A percentile compares a stretch with the other conserved stretches of the same genome.
phyloP scores from a whole-genome alignment of 2,329 filamentous ascomycete species.

The Clonostachys rosea region DNA sequence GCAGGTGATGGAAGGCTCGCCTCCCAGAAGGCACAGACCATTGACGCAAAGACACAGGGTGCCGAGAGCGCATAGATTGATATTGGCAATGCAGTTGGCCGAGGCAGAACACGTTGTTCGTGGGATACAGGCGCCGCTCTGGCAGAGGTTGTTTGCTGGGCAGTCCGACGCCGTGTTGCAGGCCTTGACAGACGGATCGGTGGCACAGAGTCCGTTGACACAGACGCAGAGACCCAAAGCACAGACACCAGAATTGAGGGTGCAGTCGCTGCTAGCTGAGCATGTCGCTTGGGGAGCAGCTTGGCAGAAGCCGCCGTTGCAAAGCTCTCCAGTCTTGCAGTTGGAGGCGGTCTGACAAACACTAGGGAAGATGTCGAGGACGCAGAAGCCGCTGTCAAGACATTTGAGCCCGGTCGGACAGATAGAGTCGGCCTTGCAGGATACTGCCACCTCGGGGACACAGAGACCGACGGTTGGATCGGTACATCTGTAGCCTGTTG shows the following conservation, averaged over 20 bases:
- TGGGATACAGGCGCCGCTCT: slow-evolving; percentile 7
- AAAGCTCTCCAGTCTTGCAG: no score
- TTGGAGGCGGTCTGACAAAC: slow-evolving; percentile 14
- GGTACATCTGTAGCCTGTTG: no score
- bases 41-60: slow-evolving; percentile 7
- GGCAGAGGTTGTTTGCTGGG: slow-evolving; percentile 1
- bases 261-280: slow-evolving; percentile 4
- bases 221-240: slow-evolving; percentile 7
- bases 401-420: neutral
- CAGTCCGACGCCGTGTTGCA: slow-evolving; percentile 5
- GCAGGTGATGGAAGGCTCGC: neutral
- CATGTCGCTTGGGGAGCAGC: neutral
- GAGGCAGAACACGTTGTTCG: neutral
- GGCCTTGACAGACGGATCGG: neutral
- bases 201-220: slow-evolving; percentile 3
- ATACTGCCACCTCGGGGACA: no score
- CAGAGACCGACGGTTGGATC: neutral
- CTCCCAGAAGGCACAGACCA: slow-evolving; percentile 5
- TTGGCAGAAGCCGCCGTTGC: neutral
- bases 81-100: slow-evolving; percentile 2
- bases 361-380: slow-evolving; percentile 10
- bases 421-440: no score
- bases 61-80: slow-evolving; percentile 5
- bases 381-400: slow-evolving; percentile 12
- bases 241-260: slow-evolving; percentile 5